A percentile compares a stretch with the other conserved stretches of the same genome.
Evolutionary conservation across 2,329 filamentous ascomycete genomes (phyloP).

Genomic region (Paraphaeosphaeria sporulosa): DNA sequence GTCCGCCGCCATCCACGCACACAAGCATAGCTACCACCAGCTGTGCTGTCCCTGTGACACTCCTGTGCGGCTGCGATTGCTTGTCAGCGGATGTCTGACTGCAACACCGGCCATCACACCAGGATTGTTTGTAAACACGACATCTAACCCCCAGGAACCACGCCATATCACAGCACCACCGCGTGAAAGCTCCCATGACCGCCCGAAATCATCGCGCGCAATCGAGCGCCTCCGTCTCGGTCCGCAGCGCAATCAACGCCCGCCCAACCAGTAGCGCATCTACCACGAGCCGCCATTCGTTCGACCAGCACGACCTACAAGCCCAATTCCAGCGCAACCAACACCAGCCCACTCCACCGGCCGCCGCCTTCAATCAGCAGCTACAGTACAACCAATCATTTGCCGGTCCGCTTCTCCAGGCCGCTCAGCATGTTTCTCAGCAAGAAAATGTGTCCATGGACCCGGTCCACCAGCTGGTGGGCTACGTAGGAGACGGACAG

Average conservation of each 20-base stretch:
- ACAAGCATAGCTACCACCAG: background rate
- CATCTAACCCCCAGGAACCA: slow-evolving; percentile 4
- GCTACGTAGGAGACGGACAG: slow-evolving; percentile 33
- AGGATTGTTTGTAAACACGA: slow-evolving; percentile 14
- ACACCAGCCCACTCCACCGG: slow-evolving; percentile 23
- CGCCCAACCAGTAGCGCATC: slow-evolving; percentile 58
- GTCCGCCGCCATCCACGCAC: background rate
- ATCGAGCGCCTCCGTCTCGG: slow-evolving; percentile 55
- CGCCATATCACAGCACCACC: slow-evolving; percentile 16
- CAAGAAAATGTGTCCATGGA: slow-evolving; percentile 46
- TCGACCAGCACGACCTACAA: slow-evolving; percentile 43
- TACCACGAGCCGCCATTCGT: slow-evolving; percentile 56
- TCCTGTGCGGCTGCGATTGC: background rate
- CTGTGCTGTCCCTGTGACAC: background rate
- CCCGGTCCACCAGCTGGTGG: slow-evolving; percentile 43
- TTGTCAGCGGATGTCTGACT: slow-evolving; percentile 1
- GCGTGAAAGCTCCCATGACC: slow-evolving; percentile 40
- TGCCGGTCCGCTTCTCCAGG: slow-evolving; percentile 45
- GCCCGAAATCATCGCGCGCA: slow-evolving; percentile 52
- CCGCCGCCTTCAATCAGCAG: slow-evolving; percentile 25
- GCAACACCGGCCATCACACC: background rate
- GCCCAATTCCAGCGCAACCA: slow-evolving; percentile 26
- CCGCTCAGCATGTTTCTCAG: slow-evolving; percentile 46
- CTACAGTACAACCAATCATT: slow-evolving; percentile 40
- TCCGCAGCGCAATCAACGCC: slow-evolving; percentile 43